Percentiles rank a stretch among this genome's conserved stretches.
Evolutionary conservation across 2,329 filamentous ascomycete genomes (phyloP).

Genomic region (Colletotrichum lindemuthianum): DNA sequence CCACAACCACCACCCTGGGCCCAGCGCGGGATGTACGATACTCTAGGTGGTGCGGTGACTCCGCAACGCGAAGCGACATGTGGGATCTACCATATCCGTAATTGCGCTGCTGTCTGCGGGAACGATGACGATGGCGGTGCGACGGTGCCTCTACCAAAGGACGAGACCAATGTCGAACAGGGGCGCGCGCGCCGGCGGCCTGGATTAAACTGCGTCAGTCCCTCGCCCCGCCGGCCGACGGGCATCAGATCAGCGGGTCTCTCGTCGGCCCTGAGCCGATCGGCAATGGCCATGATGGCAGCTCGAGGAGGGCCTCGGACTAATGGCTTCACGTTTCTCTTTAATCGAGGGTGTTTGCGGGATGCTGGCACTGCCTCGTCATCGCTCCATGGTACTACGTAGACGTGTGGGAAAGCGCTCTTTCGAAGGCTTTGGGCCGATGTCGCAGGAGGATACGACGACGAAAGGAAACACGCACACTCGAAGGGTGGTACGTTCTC

Average conservation of each 20-base stretch:
- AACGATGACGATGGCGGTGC: background rate
- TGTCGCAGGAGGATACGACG: no score
- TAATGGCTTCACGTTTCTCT: background rate
- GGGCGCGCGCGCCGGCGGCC: conserved; percentile 30
- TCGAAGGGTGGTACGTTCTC: no score
- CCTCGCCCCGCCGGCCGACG: conserved; percentile 28
- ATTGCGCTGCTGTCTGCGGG: background rate
- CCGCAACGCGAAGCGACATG: conserved; percentile 9
- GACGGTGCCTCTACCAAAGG: background rate
- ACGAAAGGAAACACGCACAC: no score
- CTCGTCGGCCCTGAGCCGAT: conserved; percentile 22
- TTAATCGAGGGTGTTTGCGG: no score
- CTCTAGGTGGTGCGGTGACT: conserved; percentile 1
- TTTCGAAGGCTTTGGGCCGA: no score
- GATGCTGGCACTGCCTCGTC: no score
- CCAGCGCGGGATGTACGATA: conserved; percentile 12
- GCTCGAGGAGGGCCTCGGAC: background rate
- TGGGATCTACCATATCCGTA: conserved; percentile 5
- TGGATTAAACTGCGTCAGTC: conserved; percentile 3
- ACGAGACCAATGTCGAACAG: conserved; percentile 4
- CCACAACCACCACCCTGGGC: background rate
- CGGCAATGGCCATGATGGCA: conserved; percentile 5
- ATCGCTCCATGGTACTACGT: no score
- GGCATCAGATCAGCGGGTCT: conserved; percentile 15
- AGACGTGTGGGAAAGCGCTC: no score